Conservation (phyloP, 345 rosid genomes). For the Cochlearia excelsa region DNA sequence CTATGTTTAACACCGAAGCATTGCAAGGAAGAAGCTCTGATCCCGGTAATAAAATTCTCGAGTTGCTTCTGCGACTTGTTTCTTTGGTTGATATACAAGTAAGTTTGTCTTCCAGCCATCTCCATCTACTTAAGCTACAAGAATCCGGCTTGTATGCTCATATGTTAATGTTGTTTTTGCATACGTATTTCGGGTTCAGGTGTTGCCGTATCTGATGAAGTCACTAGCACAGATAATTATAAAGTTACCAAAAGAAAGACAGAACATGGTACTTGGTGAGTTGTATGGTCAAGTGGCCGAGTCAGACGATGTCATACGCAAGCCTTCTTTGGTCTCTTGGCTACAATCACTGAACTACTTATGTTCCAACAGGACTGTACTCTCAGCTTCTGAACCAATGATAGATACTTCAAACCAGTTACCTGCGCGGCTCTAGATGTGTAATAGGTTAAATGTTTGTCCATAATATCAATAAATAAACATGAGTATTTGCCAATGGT, state of each 20-base stretch:
- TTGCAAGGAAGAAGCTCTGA: constrained; percentile 70
- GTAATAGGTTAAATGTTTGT: constrained; percentile 8
- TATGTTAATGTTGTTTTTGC: constrained; percentile 1
- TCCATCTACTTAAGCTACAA: constrained; percentile 7
- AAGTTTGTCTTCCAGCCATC: constrained; percentile 24
- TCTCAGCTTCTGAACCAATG: constrained; percentile 22
- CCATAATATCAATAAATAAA: too few relatives aligned
- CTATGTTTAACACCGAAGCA: constrained; percentile 42
- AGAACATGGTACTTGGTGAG: constrained; percentile 73
- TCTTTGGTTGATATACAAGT: constrained; percentile 87
- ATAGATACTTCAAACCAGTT: constrained; percentile 33
- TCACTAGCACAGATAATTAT: constrained; percentile 59
- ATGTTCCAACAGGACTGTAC: constrained; percentile 42
- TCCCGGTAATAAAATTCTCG: constrained; percentile 57
- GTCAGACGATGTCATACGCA: constrained; percentile 91
- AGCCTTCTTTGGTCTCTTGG: constrained; percentile 87
- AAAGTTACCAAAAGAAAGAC: constrained; percentile 73
- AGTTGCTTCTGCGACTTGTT: constrained; percentile 73
- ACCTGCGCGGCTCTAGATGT: constrained; percentile 44
- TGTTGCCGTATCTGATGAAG: constrained; percentile 80
- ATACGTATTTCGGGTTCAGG: constrained; percentile 39
- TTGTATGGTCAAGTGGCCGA: constrained; percentile 72
- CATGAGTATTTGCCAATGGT: not conserved
- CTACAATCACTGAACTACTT: constrained; percentile 75
- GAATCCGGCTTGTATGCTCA: not conserved